Evolutionary conservation across 2,329 filamentous ascomycete genomes (phyloP), one percentile per base, ranked within the genome.

Genomic region (Cordyceps tenuipes): DNA sequence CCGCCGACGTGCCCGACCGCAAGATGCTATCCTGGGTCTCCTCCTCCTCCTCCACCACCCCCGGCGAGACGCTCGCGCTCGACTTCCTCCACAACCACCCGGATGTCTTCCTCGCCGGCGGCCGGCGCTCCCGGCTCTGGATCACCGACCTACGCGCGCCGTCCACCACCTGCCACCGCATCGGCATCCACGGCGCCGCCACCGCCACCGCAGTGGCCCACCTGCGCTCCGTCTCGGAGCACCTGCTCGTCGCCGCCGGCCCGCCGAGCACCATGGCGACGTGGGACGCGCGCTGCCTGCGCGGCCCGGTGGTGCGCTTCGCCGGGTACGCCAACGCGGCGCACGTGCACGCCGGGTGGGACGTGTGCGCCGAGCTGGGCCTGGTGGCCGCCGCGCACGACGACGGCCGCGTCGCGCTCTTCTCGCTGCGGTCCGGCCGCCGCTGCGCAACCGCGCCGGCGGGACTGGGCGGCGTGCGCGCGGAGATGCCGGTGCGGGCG

Each of bases 331-430:
- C 67, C 34, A 87, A 86, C 66, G 67, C 68, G 0, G 77, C 77
- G 0, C 75, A 77, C 48, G 68, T 78, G 47, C 68, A 77, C 19
- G 73, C 80, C 10, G 84, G 82, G 1, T 77, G 84, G 64, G 82
- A 82, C 57, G 75, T 80, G 5, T 75, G 78, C 60, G 52, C 69
- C 0, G 72, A 74, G n/a, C 68, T 76, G 8, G 80, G 79, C 13
- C 64, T 82, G 26, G 76, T 82, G 5, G 83, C 82, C 0, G 79
- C 82, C 0, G 81, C 79, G 0, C 80, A 82, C 51, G 78, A 81
- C 44, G 74, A 80, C 52, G 77, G 76, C 12, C 75, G 69, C 0
- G 70, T 84, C 0, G 73, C 66, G 1, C 64, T 84, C 13, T 83
- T 82, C 64, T 83, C 81, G 9, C 66, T 82, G 7, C 65, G 64